A percentile compares a stretch with the other conserved stretches of the same genome.
Conservation (phyloP, 2,329 filamentous ascomycete genomes). For the Helotiales sp. region DNA sequence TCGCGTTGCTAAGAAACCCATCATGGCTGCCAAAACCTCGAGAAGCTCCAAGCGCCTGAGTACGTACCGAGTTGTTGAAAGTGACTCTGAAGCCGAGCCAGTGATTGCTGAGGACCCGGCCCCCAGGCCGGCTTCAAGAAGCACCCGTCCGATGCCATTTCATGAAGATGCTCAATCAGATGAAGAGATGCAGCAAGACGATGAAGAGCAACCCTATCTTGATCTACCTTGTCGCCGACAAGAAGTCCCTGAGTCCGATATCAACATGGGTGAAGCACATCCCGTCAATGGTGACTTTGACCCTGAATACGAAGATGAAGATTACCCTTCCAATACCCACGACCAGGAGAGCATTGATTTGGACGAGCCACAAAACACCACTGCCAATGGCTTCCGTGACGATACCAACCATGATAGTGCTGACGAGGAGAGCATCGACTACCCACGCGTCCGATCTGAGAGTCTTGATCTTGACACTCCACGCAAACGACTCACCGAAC, state of each 20-base stretch:
- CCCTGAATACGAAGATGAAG: slow-evolving; percentile 8
- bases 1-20: not conserved
- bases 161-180: slow-evolving; percentile 2
- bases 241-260: slow-evolving; percentile 6
- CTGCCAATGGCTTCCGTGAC: slow-evolving; percentile 1
- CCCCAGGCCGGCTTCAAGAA: not conserved
- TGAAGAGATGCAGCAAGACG: not conserved
- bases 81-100: slow-evolving; percentile 3
- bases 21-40: not conserved
- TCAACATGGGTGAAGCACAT: not conserved
- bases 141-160: not conserved
- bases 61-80: not conserved
- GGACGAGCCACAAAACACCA: not conserved
- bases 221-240: not conserved
- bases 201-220: not conserved
- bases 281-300: not conserved
- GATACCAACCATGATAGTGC: not conserved
- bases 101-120: not conserved
- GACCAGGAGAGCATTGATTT: slow-evolving; percentile 17
- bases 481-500: not conserved
- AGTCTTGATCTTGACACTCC: not conserved
- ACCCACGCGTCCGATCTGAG: not conserved
- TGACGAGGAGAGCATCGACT: slow-evolving; percentile 2
- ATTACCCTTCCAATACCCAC: slow-evolving; percentile 8
- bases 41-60: not conserved